Evolutionary conservation across 306 rosid species (phyloP).

Genomic region (Oemleria cerasiformis): DNA sequence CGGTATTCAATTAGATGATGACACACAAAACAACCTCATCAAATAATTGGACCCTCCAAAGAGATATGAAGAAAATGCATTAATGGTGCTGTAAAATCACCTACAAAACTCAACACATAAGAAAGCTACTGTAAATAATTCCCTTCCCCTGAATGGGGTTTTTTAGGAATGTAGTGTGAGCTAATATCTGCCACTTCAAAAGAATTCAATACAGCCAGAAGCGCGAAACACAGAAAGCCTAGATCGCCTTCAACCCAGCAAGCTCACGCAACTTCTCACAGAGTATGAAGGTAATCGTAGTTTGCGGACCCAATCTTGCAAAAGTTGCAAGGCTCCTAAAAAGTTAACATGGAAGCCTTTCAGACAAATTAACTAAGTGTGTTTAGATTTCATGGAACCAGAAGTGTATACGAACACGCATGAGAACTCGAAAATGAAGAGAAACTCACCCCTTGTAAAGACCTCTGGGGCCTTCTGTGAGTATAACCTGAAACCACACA

Average conservation of each 20-base stretch:
- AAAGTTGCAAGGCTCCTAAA: constrained; percentile 82
- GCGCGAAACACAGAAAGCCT: constrained; percentile 18
- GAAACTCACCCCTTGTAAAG: constrained; percentile 93
- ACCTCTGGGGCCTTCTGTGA: constrained; percentile 79
- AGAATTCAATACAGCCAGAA: not conserved
- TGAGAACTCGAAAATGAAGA: constrained; percentile 12
- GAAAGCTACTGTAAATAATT: not conserved
- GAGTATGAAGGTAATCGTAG: constrained; percentile 76
- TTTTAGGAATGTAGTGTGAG: not conserved
- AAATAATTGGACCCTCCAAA: constrained; percentile 2
- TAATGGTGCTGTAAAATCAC: not conserved
- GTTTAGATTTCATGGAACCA: constrained; percentile 3
- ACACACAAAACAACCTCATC: not conserved
- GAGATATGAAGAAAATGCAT: not conserved
- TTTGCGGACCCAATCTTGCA: constrained; percentile 94
- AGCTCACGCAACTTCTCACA: constrained; percentile 81
- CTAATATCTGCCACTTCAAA: not conserved
- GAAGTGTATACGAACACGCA: not conserved
- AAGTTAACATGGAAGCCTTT: not conserved
- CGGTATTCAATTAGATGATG: not conserved
- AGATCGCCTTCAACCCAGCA: constrained; percentile 79
- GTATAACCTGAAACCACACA: constrained; percentile 62
- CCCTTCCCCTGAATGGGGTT: not conserved
- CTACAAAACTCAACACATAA: not conserved
- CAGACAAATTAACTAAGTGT: not conserved